Percentiles rank a stretch among this genome's conserved stretches.
These are phyloP conservation scores for Thelonectria rubi DNA, from an alignment of 2,329 filamentous ascomycete species.

Conservation along the genomic window DNA sequence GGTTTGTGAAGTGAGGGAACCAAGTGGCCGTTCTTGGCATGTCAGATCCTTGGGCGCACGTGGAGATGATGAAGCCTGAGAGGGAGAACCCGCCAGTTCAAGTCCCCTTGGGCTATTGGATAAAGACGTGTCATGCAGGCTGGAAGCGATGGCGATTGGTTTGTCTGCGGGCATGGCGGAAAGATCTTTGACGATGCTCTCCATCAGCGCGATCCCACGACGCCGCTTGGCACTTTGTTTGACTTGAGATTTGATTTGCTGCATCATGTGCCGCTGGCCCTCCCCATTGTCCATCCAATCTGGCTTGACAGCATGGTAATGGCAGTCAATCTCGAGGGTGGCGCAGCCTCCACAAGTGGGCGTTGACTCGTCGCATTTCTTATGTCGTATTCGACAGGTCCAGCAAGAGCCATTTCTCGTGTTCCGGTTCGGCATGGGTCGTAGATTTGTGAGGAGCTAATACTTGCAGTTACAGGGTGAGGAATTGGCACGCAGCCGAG, in stretches of 20 bases:
- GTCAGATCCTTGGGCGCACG: neutral
- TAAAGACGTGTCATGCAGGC: neutral
- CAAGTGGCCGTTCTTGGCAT: neutral
- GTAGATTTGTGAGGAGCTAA: neutral
- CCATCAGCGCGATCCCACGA: slow-evolving; percentile 44
- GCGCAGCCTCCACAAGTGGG: slow-evolving; percentile 56
- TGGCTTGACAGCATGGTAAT: slow-evolving; percentile 54
- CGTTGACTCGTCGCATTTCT: slow-evolving; percentile 59
- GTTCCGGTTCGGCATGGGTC: slow-evolving; percentile 1
- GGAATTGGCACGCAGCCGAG: neutral
- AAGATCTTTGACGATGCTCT: slow-evolving; percentile 17
- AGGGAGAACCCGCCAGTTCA: neutral
- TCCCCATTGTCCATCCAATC: slow-evolving; percentile 56
- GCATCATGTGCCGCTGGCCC: slow-evolving; percentile 33
- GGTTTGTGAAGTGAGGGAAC: neutral
- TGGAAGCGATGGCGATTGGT: neutral
- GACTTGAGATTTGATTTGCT: slow-evolving; percentile 37
- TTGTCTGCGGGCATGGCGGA: neutral
- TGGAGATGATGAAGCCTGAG: neutral
- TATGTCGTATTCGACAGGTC: slow-evolving; percentile 64
- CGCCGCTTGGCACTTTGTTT: slow-evolving; percentile 37
- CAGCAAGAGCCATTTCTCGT: slow-evolving; percentile 48
- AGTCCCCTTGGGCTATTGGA: neutral
- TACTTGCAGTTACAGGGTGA: neutral
- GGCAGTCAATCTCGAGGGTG: slow-evolving; percentile 57